A percentile compares a stretch with the other conserved stretches of the same genome.
phyloP scores from a whole-genome alignment of 768 basidiomycete genomes.

The Hemileccinum rubropunctum region DNA sequence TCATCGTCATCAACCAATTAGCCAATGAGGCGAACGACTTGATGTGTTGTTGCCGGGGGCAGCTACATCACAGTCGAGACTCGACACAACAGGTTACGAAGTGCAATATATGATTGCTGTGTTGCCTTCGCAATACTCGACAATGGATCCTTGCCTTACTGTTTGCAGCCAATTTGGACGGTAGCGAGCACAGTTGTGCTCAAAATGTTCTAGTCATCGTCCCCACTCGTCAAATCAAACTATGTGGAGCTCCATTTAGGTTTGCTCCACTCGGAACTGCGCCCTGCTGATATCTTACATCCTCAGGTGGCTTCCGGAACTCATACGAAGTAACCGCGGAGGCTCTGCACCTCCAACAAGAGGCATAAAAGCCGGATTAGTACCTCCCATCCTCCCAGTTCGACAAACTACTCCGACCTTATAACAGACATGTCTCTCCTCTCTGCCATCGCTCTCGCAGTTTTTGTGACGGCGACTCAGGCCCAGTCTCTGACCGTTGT shows the following conservation, averaged over 20 bases:
- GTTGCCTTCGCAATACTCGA: not conserved
- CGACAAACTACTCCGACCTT: not conserved
- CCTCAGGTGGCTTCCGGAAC: not conserved
- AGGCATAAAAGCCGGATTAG: conserved; percentile 12
- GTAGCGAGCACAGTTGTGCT: too few species aligned
- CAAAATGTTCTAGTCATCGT: too few species aligned
- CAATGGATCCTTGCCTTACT: not conserved
- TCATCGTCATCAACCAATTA: not conserved
- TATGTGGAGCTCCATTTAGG: too few species aligned
- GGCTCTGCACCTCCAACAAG: not conserved
- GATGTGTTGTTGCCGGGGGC: too few species aligned
- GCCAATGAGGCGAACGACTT: not conserved
- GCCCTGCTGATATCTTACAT: not conserved
- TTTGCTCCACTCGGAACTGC: not conserved
- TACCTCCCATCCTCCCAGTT: not conserved
- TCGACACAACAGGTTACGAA: not conserved
- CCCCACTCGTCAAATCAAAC: too few species aligned
- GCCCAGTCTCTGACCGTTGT: conserved; percentile 31
- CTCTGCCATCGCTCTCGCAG: conserved; percentile 19
- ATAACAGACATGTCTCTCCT: conserved; percentile 19
- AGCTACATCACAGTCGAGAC: too few species aligned
- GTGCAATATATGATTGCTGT: not conserved
- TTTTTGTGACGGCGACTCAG: conserved; percentile 16
- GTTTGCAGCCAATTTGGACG: not conserved
- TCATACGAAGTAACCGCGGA: too few species aligned